phyloP scores from a whole-genome alignment of 1,284 basidiomycete species.

The Blastosporella zonata region DNA sequence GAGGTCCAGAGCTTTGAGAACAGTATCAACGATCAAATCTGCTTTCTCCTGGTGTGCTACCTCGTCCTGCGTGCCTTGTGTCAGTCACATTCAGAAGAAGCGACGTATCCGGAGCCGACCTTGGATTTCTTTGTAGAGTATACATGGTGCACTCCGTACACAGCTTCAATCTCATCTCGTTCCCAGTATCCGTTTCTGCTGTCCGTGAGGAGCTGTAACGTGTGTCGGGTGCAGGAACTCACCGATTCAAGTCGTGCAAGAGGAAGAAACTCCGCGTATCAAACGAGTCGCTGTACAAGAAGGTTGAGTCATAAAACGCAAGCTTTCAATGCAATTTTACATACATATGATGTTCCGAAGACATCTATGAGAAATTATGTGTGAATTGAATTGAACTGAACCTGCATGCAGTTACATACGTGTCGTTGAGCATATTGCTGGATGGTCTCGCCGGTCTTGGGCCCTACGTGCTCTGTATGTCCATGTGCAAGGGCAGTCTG shows the following conservation, averaged over 20 bases:
- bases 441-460: slow-evolving; percentile 39
- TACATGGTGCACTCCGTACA: slow-evolving; percentile 95
- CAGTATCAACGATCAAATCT: slow-evolving; percentile 72
- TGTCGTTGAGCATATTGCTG: slow-evolving; percentile 62
- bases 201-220: slow-evolving; percentile 1
- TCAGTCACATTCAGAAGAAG: not conserved
- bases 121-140: slow-evolving; percentile 86
- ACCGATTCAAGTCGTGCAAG: slow-evolving; percentile 89
- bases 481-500: slow-evolving; percentile 40
- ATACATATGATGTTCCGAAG: slow-evolving; percentile 82
- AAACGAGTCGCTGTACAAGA: slow-evolving; percentile 62
- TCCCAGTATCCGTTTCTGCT: slow-evolving; percentile 72
- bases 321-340: not conserved
- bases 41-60: slow-evolving; percentile 84
- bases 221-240: slow-evolving; percentile 23
- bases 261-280: slow-evolving; percentile 81
- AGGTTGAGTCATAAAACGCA: not conserved
- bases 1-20: slow-evolving; percentile 77
- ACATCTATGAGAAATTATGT: slow-evolving; percentile 53
- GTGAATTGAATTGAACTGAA: not conserved
- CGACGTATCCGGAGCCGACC: slow-evolving; percentile 32
- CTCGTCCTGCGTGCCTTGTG: slow-evolving; percentile 53
- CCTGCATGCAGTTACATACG: slow-evolving; percentile 34
- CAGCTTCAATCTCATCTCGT: slow-evolving; percentile 80
- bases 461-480: slow-evolving; percentile 36